phyloP scores from a whole-genome alignment of 2,329 filamentous ascomycete species.

The Penicillium frequentans region DNA sequence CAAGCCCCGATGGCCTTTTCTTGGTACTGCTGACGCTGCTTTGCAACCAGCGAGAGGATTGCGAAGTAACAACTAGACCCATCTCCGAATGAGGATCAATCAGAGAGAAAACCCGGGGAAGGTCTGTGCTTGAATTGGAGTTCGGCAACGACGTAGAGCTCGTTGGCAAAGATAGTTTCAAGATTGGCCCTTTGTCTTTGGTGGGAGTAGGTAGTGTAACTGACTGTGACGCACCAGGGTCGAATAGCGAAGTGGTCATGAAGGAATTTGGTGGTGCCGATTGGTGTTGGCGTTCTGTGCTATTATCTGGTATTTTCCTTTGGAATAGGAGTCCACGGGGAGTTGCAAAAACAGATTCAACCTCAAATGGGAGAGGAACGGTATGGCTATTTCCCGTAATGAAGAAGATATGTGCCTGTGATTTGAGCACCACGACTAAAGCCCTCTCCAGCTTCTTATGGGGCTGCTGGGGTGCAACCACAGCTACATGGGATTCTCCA shows the following conservation, averaged over 20 bases:
- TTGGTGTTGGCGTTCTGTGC: conserved; percentile 30
- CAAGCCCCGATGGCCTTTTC: conserved; percentile 34
- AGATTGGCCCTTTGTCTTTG: conserved; percentile 47
- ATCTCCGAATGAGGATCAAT: conserved; percentile 84
- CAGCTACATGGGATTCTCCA: conserved; percentile 21
- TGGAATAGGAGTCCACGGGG: conserved; percentile 84
- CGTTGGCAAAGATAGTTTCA: conserved; percentile 51
- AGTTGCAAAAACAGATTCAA: conserved; percentile 80
- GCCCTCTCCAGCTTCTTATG: conserved; percentile 53
- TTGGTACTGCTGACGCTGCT: conserved; percentile 26
- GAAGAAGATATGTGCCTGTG: conserved; percentile 91
- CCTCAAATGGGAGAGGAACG: conserved; percentile 90
- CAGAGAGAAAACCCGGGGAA: conserved; percentile 71
- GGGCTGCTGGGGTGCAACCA: conserved; percentile 19
- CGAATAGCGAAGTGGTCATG: conserved; percentile 63
- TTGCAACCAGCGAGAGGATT: conserved; percentile 33
- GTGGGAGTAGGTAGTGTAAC: conserved; percentile 24
- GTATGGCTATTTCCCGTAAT: conserved; percentile 84
- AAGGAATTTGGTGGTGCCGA: conserved; percentile 79
- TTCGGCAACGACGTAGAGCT: conserved; percentile 59
- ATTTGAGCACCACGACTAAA: conserved; percentile 86
- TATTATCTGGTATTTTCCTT: conserved; percentile 60
- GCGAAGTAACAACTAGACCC: conserved; percentile 70
- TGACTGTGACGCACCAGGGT: conserved; percentile 35
- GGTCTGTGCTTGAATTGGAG: conserved; percentile 56